Evolutionary conservation across 2,329 filamentous ascomycete species (phyloP).

Genomic region (Penicillium verrucosum): DNA sequence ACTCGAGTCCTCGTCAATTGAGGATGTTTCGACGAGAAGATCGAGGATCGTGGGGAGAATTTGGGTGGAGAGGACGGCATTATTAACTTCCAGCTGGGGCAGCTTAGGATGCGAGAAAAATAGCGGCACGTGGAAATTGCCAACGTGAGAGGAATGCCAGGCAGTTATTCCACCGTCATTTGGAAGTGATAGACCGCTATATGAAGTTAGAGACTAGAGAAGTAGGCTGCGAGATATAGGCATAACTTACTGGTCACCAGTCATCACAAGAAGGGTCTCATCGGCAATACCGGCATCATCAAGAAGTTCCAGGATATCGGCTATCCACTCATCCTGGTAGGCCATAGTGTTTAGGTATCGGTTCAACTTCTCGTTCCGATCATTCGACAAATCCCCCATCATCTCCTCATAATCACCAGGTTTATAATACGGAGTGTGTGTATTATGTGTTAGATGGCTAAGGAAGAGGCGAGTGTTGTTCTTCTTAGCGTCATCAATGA

Average conservation of each 20-base stretch:
- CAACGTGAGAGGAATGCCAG: conserved; percentile 28
- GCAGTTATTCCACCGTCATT: conserved; percentile 28
- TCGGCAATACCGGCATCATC: conserved; percentile 30
- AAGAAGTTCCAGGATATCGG: conserved; percentile 24
- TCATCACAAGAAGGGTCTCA: conserved; percentile 30
- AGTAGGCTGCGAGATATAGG: not conserved
- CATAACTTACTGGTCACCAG: conserved; percentile 27
- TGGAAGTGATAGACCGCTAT: conserved; percentile 25
- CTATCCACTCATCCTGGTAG: conserved; percentile 28
- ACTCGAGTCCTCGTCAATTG: conserved; percentile 35
- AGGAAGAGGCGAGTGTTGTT: conserved; percentile 29
- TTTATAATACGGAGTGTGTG: conserved; percentile 27
- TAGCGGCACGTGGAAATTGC: conserved; percentile 28
- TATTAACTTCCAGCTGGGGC: conserved; percentile 21
- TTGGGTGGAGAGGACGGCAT: conserved; percentile 26
- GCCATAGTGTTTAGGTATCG: conserved; percentile 28
- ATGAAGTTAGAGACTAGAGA: not conserved
- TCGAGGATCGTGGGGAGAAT: conserved; percentile 50
- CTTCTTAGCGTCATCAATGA: conserved; percentile 25
- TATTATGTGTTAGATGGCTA: conserved; percentile 29
- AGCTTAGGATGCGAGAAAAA: conserved; percentile 26
- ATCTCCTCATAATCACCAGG: conserved; percentile 22
- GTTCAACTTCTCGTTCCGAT: conserved; percentile 22
- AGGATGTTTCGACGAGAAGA: conserved; percentile 43
- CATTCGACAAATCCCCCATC: conserved; percentile 9